Conservation (phyloP, 495 filamentous ascomycete genomes). For the Neurospora sp. region DNA sequence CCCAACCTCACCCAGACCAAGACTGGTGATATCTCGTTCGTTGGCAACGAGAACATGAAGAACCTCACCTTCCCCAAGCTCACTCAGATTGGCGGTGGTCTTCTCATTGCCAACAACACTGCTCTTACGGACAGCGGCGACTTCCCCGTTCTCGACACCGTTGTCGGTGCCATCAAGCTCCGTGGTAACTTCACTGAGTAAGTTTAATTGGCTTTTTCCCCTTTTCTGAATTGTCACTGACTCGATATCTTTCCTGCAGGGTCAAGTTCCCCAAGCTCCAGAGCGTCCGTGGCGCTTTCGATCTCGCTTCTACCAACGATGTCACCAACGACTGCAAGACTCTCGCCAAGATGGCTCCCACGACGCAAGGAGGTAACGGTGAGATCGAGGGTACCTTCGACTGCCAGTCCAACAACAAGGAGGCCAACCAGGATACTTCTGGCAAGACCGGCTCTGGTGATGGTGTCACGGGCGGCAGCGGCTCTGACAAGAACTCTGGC, state of each 20-base stretch:
- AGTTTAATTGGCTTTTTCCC: conserved; percentile 25
- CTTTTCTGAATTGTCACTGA: background rate
- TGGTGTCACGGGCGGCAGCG: conserved; percentile 6
- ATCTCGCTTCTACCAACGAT: conserved; percentile 63
- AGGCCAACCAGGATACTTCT: conserved; percentile 32
- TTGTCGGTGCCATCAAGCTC: conserved; percentile 83
- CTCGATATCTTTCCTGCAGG: conserved; percentile 30
- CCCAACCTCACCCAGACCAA: conserved; percentile 68
- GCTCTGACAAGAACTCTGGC: conserved; percentile 5
- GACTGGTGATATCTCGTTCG: conserved; percentile 65
- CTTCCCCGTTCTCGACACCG: conserved; percentile 55
- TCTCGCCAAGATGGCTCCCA: conserved; percentile 33
- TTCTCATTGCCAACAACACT: conserved; percentile 84
- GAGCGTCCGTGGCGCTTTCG: conserved; percentile 77
- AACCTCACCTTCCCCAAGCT: conserved; percentile 69
- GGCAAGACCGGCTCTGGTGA: conserved; percentile 14
- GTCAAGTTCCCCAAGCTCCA: conserved; percentile 57
- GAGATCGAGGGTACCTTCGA: conserved; percentile 50
- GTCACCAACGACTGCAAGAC: conserved; percentile 39
- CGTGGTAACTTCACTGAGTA: conserved; percentile 75
- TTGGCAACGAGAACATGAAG: conserved; percentile 60
- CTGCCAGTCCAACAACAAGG: conserved; percentile 41
- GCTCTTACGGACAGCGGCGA: conserved; percentile 48
- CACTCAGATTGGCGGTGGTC: conserved; percentile 59
- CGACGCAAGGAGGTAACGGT: conserved; percentile 28